A percentile compares a stretch with the other conserved stretches of the same genome.
Evolutionary conservation across 192 early-diverging fungal species (phyloP).

Genomic region (Backusella psychrophila): DNA sequence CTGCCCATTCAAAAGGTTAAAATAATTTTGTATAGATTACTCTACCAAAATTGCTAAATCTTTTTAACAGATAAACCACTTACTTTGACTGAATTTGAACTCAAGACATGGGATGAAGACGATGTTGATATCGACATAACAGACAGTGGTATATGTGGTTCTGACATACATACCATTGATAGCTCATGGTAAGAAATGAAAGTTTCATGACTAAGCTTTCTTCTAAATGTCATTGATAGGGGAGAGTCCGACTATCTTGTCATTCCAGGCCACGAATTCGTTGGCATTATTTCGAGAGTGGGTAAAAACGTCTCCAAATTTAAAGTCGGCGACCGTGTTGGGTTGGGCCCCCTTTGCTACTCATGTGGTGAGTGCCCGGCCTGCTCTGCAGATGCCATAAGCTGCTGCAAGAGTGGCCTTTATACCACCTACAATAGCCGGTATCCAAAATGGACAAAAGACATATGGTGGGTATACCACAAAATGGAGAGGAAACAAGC

Average conservation of each 20-base stretch:
- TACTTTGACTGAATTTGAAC: not conserved
- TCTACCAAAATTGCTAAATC: no score
- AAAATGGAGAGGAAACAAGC: conserved; percentile 39
- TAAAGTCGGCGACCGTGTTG: conserved; percentile 61
- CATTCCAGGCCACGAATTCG: conserved; percentile 50
- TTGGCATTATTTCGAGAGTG: conserved; percentile 36
- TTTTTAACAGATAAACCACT: not conserved
- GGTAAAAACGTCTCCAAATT: conserved; percentile 34
- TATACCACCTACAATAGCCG: conserved; percentile 20
- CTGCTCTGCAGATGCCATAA: not conserved
- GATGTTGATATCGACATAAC: conserved; percentile 47
- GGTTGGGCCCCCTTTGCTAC: conserved; percentile 13
- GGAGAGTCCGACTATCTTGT: not conserved
- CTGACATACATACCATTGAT: conserved; percentile 66
- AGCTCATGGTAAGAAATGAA: not conserved
- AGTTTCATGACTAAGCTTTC: no score
- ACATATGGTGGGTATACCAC: conserved; percentile 41
- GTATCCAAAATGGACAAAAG: not conserved
- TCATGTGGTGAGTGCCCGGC: not conserved
- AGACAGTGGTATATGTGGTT: conserved; percentile 77
- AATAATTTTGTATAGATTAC: no score
- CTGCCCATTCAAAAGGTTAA: no score
- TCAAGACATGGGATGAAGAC: conserved; percentile 21
- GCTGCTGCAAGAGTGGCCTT: not conserved
- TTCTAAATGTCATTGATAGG: no score